Evolutionary conservation across 306 rosid genomes (phyloP), one percentile per base, ranked within the genome.

Genomic region (Glycyrrhiza uralensis): DNA sequence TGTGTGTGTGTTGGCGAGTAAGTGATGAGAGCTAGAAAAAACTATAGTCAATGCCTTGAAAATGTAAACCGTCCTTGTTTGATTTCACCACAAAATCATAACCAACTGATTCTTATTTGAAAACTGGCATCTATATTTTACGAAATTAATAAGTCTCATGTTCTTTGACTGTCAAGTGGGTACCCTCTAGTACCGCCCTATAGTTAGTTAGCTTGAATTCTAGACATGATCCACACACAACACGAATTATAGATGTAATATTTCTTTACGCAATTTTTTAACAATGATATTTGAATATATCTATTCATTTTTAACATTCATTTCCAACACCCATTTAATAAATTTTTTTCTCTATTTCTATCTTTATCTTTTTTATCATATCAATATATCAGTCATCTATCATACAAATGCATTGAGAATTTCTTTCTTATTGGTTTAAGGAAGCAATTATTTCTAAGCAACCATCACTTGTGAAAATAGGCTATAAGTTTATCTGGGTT

Each of bases 31-130:
- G 74, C 47, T 52, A 33, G 68, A 61, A 76, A 70, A 76, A 23
- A 22, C 1, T 20, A 42, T 36, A 59, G 79, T 81, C 84, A 79
- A 65, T 79, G 74, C 67, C 77, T 79, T 83, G 82, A 76, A 79
- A 75, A 22, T 74, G 82, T 50, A 28, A n/a, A 26, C 50, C 18
- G 14, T 66, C 24, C 51, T 50, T 62, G 66, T 46, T 42, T 72
- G 47, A 13, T 76, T 79, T 76, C 81, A 66, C 74, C 82, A 55
- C 78, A 80, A 77, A 50, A 80, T 74, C 88, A 68, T 77, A 82
- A 83, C 83, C 3, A 80, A 80, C 80, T 61, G 84, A 83, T 78
- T 67, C 79, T 76, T 39, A 66, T 77, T 79, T 79, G 79, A 70
- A 75, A 38, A 61, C 75, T 26, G 35, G 13, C 8, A 55, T 38